Conservation (phyloP, 129 eudicot species). For the Pseudognaphalium luteoalbum region DNA sequence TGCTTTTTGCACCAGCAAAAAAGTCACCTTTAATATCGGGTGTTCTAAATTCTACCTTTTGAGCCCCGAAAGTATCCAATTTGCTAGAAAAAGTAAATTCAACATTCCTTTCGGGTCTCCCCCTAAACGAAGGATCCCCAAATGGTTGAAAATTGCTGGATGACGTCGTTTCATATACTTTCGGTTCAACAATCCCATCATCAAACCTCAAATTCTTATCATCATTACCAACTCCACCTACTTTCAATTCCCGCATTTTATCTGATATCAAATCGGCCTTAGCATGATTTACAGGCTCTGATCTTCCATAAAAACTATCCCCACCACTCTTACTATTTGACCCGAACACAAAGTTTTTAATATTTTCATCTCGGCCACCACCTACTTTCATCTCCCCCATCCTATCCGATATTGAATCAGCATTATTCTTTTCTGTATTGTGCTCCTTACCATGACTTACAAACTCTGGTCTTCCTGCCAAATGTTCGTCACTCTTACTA, state of each 20-base stretch:
- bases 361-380: slow-evolving; percentile 15
- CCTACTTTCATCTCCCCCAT: slow-evolving; percentile 35
- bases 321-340: background rate
- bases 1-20: slow-evolving; percentile 41
- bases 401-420: slow-evolving; percentile 34
- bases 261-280: slow-evolving; percentile 34
- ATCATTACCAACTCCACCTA: slow-evolving; percentile 23
- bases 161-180: slow-evolving; percentile 28
- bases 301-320: background rate
- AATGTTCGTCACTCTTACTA: slow-evolving; percentile 9
- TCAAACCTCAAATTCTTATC: slow-evolving; percentile 4
- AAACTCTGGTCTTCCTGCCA: slow-evolving; percentile 21
- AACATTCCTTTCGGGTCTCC: slow-evolving; percentile 35
- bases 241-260: slow-evolving; percentile 40
- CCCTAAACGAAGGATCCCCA: slow-evolving; percentile 26
- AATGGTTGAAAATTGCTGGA: slow-evolving; percentile 38
- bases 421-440: slow-evolving; percentile 1
- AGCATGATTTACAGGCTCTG: slow-evolving; percentile 20
- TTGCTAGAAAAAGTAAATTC: slow-evolving; percentile 45
- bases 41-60: slow-evolving; percentile 51
- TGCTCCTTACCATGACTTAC: slow-evolving; percentile 3
- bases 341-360: slow-evolving; percentile 25
- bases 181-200: slow-evolving; percentile 4
- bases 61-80: slow-evolving; percentile 34
- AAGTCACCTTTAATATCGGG: slow-evolving; percentile 44